Evolutionary conservation across 208 protist genomes (phyloP).

Genomic region (Leishmania turanica): DNA sequence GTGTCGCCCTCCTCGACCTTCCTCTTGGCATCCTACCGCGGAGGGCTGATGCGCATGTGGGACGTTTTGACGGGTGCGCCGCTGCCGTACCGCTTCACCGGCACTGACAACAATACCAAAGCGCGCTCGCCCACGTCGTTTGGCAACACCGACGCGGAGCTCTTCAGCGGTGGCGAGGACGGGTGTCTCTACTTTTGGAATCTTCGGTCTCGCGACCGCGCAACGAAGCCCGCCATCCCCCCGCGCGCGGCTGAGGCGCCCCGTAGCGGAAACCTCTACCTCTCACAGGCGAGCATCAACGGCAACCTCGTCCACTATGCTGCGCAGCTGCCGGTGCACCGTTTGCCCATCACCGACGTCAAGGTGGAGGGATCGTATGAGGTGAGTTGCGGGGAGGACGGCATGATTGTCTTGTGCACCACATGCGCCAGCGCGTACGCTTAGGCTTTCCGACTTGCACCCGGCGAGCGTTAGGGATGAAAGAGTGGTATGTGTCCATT

Average conservation of each 20-base stretch:
- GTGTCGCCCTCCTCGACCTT: conserved; percentile 77
- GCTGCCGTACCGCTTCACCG: conserved; percentile 58
- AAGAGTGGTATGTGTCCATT: too few relatives aligned
- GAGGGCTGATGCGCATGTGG: conserved; percentile 75
- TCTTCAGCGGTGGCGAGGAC: conserved; percentile 72
- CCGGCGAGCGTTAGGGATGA: neutral
- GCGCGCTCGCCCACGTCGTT: conserved; percentile 54
- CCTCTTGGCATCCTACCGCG: conserved; percentile 73
- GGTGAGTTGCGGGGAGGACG: conserved; percentile 72
- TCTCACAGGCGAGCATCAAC: neutral
- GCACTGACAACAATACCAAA: conserved; percentile 66
- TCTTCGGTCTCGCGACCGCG: conserved; percentile 19
- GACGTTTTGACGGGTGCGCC: conserved; percentile 65
- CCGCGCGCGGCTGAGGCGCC: neutral
- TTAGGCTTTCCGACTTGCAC: neutral
- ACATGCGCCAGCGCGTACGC: conserved; percentile 21
- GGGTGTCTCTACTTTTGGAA: conserved; percentile 82
- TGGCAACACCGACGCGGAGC: conserved; percentile 54
- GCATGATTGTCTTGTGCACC: conserved; percentile 57
- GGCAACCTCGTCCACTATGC: conserved; percentile 21
- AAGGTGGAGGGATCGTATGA: conserved; percentile 71
- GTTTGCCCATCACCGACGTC: conserved; percentile 56
- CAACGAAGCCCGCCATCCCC: conserved; percentile 1
- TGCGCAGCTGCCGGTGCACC: conserved; percentile 51
- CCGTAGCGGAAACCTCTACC: conserved; percentile 13